These are phyloP conservation scores for Diutina siamensis DNA, from an alignment of 1,139 yeast genomes.

Conservation along the genomic window DNA sequence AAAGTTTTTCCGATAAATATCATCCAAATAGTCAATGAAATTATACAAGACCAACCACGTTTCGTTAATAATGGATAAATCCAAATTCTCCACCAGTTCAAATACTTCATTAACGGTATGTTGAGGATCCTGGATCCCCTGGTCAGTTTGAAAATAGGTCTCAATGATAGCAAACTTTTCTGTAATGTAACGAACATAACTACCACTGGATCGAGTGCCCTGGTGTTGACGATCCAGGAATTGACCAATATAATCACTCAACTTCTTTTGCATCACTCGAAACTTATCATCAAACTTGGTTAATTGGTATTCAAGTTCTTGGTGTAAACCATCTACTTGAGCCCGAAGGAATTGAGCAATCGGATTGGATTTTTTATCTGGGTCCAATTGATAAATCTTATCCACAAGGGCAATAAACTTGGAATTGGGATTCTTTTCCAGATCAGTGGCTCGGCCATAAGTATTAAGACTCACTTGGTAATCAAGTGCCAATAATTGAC, in stretches of 20 bases:
- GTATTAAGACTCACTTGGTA: conserved; percentile 16
- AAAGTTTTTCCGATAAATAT: conserved; percentile 19
- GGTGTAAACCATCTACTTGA: conserved; percentile 23
- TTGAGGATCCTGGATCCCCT: conserved; percentile 18
- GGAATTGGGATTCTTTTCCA: conserved; percentile 10
- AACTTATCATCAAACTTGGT: conserved; percentile 22
- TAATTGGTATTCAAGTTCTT: conserved; percentile 27
- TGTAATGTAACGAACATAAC: conserved; percentile 45
- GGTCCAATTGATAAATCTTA: conserved; percentile 33
- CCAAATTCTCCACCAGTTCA: conserved; percentile 29
- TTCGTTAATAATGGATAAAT: conserved; percentile 32
- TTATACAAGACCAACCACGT: conserved; percentile 33
- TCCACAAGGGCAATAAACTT: conserved; percentile 46
- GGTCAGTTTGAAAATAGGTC: conserved; percentile 20
- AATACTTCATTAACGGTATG: conserved; percentile 23
- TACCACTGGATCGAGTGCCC: conserved; percentile 25
- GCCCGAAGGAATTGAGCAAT: conserved; percentile 42
- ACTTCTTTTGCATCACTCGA: conserved; percentile 30
- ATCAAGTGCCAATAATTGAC: conserved; percentile 36
- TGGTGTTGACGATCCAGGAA: conserved; percentile 16
- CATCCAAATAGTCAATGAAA: conserved; percentile 26
- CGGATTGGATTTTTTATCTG: conserved; percentile 40
- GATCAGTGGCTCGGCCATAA: neutral
- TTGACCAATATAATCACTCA: conserved; percentile 25
- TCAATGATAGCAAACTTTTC: conserved; percentile 24